Evolutionary conservation across 225 moss, liverwort and hornwort genomes (phyloP), one percentile per base, ranked within the genome.

Genomic region (Marchantia polymorpha): DNA sequence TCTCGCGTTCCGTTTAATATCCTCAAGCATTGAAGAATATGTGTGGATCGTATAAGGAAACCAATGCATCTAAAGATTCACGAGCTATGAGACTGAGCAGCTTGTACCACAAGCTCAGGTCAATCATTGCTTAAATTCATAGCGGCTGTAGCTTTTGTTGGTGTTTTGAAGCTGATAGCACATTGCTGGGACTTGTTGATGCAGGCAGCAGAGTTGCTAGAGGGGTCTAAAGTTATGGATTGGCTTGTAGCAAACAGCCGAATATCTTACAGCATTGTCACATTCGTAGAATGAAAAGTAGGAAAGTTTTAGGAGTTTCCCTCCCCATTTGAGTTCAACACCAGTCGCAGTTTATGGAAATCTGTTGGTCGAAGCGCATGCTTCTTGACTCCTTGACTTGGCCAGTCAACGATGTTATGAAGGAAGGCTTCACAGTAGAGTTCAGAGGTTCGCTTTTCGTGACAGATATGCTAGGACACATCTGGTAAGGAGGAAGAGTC

Each of bases 141-240:
- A 2, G 39, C 39, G 3, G 39, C 39, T 39, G 39, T 39, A 39
- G 0, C 30, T 6, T 67, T 67, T 29, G 4, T 67, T 12, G 12
- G 46, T 16, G 8, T 8, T 10, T 31, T 20, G 47, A 52, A 9
- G n/a, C 29, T 71, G 31, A 53, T 9, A 8, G 25, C 49, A 30
- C 51, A 74, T 10, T 83, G 64, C 9, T 71, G 31, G 29, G 26
- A 69, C n/a, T 53, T 55, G 23, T 27, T 23, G 7, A 16, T 12
- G 77, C 93, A 99, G 97, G 95, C 95, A 4, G 85, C 73, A 75
- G 93, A 99, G 88, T 84, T 99, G 81, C 76, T 99, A 59, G 95
- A 95, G 89, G 93, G 95, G 50, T 91, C 90, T 7, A 99, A 93
- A 75, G 95, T 95, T 48, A 83, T 99, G 77, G 93, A 99, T 49